Base-by-base conservation (phyloP, 495 filamentous ascomycete genomes). In the Patellaria atrata region DNA sequence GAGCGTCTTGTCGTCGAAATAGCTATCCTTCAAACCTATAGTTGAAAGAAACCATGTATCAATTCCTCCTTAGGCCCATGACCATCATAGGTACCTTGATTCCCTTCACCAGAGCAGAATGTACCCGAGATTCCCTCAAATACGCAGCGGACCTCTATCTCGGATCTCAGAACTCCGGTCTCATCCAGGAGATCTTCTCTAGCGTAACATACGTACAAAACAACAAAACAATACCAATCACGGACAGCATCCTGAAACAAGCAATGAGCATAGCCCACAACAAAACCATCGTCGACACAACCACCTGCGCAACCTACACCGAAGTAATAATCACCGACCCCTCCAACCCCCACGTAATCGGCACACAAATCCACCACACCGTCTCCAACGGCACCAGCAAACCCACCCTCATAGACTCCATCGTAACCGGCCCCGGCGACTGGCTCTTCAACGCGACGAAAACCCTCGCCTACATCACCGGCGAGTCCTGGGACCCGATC, bases 381-480 rank as follows among this genome's bases (percentile, higher is more conserved):
- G 55, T 61, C 43, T 40, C 56, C 15, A 46, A 57, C 34, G 37
- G 40, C 16, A 42, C 44, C 22, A 43, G 47, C 19, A 35, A 39
- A 19, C 27, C 44, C 14, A 23, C n/a, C n/a, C n/a, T n/a, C n/a
- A 48, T 67, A 22, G 66, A 67, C 44, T 44, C 54, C 3, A 52
- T 70, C 12, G 53, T 58, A 28, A 59, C 58, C 6, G 55, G 54
- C 15, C 52, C 52, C 9, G 59, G 58, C 28, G 55, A 62, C 41
- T 67, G 65, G 64, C 50, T 62, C 9, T 68, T 68, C 53, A 63
- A 68, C 43, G 64, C 64, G 1, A 59, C 58, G 10, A 55, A 57
- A n/a, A 68, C 66, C 11, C 58, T 63, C 24, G 37, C 53, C 12
- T 66, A 58, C 51, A 58, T 63, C 4, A 38, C 45, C 10, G 30